Evolutionary conservation across 2,329 filamentous ascomycete genomes (phyloP).

Genomic region (Pyrenophora teres): DNA sequence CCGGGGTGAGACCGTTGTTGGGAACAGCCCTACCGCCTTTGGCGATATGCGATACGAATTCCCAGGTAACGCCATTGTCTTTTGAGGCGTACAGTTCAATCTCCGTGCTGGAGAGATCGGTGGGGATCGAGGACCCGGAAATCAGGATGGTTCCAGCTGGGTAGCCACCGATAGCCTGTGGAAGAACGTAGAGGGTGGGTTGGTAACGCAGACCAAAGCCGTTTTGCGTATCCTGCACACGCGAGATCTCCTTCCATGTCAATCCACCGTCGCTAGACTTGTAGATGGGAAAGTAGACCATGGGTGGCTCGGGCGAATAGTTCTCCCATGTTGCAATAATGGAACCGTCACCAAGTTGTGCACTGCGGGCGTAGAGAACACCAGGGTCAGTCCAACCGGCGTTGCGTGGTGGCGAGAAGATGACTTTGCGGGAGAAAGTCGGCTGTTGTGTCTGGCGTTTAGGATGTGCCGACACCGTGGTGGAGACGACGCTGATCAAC

Average conservation of each 20-base stretch:
- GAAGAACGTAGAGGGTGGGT: slow-evolving; percentile 69
- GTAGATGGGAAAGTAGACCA: slow-evolving; percentile 54
- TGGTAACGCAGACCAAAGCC: slow-evolving; percentile 71
- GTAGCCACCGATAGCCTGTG: slow-evolving; percentile 61
- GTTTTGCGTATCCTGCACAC: slow-evolving; percentile 68
- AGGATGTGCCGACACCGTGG: slow-evolving; percentile 28
- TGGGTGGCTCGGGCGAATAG: slow-evolving; percentile 54
- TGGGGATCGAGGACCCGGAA: slow-evolving; percentile 64
- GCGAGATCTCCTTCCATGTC: slow-evolving; percentile 67
- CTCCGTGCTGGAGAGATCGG: slow-evolving; percentile 64
- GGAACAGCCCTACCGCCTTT: slow-evolving; percentile 65
- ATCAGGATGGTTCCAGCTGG: slow-evolving; percentile 66
- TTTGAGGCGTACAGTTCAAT: slow-evolving; percentile 71
- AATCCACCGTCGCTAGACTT: slow-evolving; percentile 52
- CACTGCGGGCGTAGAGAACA: slow-evolving; percentile 58
- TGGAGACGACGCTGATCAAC: slow-evolving; percentile 16
- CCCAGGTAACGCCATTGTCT: slow-evolving; percentile 66
- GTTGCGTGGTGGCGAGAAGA: slow-evolving; percentile 51
- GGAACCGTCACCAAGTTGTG: slow-evolving; percentile 51
- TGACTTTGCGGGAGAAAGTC: slow-evolving; percentile 43
- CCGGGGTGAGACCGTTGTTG: slow-evolving; percentile 68
- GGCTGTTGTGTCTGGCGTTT: slow-evolving; percentile 21
- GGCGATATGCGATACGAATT: slow-evolving; percentile 69
- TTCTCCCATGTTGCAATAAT: slow-evolving; percentile 62
- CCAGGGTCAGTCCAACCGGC: slow-evolving; percentile 52